Conservation (phyloP, 345 rosid species). For the Euphorbia pulcherrima region DNA sequence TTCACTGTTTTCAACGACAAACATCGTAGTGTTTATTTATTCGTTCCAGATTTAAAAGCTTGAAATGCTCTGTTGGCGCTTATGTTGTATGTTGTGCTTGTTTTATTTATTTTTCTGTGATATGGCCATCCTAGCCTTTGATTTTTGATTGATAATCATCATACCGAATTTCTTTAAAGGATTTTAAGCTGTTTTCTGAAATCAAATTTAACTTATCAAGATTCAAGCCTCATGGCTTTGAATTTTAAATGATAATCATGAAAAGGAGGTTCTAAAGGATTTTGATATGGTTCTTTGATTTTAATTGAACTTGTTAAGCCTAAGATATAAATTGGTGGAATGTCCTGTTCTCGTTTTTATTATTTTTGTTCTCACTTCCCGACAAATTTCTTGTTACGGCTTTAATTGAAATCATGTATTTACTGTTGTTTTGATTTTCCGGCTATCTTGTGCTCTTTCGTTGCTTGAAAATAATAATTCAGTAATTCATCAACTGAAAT, state of each 20-base stretch:
- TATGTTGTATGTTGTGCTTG: neutral
- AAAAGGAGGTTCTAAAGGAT: neutral
- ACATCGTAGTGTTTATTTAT: neutral
- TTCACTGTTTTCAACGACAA: neutral
- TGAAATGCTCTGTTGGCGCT: neutral
- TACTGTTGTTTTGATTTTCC: conserved; percentile 2
- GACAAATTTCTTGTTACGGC: neutral
- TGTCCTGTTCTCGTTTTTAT: neutral
- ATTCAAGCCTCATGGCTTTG: too few species aligned
- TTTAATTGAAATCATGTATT: neutral
- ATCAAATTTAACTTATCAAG: neutral
- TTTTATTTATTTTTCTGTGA: neutral
- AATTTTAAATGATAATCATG: too few species aligned
- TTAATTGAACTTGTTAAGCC: neutral
- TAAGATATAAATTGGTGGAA: neutral
- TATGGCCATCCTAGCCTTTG: neutral
- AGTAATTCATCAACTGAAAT: neutral
- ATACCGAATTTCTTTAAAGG: neutral
- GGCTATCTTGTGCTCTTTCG: neutral
- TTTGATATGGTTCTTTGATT: neutral
- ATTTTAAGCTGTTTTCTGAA: neutral
- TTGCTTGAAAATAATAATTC: neutral
- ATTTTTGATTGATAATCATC: too few species aligned
- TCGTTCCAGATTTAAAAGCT: neutral
- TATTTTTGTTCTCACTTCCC: neutral